phyloP scores from a whole-genome alignment of 2,329 filamentous ascomycete species.

The Monosporascus sp. region DNA sequence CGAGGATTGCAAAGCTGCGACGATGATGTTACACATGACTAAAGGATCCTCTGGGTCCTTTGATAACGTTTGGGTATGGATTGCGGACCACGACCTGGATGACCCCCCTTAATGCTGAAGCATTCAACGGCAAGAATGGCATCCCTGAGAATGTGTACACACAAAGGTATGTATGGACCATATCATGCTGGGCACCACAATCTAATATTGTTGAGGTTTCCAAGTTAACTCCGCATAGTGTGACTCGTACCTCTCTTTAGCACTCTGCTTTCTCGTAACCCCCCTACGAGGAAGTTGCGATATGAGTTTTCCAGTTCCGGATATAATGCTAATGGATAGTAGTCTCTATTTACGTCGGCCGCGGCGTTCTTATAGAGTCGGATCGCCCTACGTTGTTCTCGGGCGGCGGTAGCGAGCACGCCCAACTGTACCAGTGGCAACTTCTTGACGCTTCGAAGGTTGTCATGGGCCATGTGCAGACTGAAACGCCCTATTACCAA shows the following conservation, averaged over 20 bases:
- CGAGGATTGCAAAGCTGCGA: conserved; percentile 54
- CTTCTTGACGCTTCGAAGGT: conserved; percentile 45
- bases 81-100: conserved; percentile 55
- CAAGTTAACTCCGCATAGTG: too few species aligned
- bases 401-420: conserved; percentile 42
- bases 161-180: too few species aligned
- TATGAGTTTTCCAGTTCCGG: not conserved
- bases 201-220: too few species aligned
- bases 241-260: not conserved
- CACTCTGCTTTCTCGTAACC: too few species aligned
- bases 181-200: too few species aligned
- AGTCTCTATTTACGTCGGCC: conserved; percentile 28
- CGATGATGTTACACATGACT: conserved; percentile 45
- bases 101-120: not conserved
- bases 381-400: conserved; percentile 58
- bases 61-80: conserved; percentile 60
- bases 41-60: conserved; percentile 40
- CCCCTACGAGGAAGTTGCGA: too few species aligned
- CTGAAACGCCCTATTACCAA: conserved; percentile 62
- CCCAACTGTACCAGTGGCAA: conserved; percentile 53
- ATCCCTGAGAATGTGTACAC: not conserved
- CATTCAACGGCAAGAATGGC: conserved; percentile 1
- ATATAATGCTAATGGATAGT: conserved; percentile 7
- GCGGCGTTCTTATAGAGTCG: conserved; percentile 13
- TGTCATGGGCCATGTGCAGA: conserved; percentile 61